Conservation (phyloP, 2,329 filamentous ascomycete genomes). For the Pseudopithomyces maydicus region DNA sequence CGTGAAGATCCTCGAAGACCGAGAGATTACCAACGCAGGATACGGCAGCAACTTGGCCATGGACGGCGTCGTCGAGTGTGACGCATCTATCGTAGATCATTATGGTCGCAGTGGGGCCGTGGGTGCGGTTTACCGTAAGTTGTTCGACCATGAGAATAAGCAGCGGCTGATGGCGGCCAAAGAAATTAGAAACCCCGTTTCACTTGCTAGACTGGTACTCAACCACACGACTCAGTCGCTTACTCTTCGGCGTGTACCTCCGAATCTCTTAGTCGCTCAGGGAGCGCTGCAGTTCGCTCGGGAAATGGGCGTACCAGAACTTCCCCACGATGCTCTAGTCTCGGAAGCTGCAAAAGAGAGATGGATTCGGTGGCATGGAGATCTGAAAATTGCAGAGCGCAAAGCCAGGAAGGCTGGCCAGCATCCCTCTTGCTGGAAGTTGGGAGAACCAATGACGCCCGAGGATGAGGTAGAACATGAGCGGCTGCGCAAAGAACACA, state of each 20-base stretch:
- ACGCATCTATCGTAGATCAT: slow-evolving; percentile 92
- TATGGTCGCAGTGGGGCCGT: slow-evolving; percentile 89
- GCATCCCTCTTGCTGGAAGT: slow-evolving; percentile 34
- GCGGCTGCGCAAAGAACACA: slow-evolving; percentile 45
- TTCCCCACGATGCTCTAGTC: slow-evolving; percentile 78
- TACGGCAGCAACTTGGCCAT: slow-evolving; percentile 94
- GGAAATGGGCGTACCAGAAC: slow-evolving; percentile 73
- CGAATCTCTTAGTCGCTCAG: slow-evolving; percentile 85
- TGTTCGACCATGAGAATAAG: slow-evolving; percentile 5
- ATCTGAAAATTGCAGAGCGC: slow-evolving; percentile 67
- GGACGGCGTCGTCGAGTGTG: slow-evolving; percentile 89
- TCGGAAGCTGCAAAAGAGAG: slow-evolving; percentile 79
- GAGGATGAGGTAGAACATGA: slow-evolving; percentile 41
- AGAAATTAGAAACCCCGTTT: slow-evolving; percentile 95
- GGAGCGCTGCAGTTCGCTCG: slow-evolving; percentile 87
- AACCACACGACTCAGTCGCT: slow-evolving; percentile 76
- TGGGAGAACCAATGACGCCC: slow-evolving; percentile 22
- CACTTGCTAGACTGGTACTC: slow-evolving; percentile 80
- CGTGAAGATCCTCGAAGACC: slow-evolving; percentile 85
- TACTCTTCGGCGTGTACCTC: slow-evolving; percentile 86
- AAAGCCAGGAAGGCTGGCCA: slow-evolving; percentile 44
- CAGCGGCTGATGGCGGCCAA: slow-evolving; percentile 13
- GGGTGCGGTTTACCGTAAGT: slow-evolving; percentile 85
- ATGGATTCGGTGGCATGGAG: slow-evolving; percentile 75
- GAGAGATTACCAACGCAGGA: slow-evolving; percentile 94